Evolutionary conservation across 2,329 filamentous ascomycete genomes (phyloP), one percentile per base, ranked within the genome.

Genomic region (Exophiala phaeomuriformis): DNA sequence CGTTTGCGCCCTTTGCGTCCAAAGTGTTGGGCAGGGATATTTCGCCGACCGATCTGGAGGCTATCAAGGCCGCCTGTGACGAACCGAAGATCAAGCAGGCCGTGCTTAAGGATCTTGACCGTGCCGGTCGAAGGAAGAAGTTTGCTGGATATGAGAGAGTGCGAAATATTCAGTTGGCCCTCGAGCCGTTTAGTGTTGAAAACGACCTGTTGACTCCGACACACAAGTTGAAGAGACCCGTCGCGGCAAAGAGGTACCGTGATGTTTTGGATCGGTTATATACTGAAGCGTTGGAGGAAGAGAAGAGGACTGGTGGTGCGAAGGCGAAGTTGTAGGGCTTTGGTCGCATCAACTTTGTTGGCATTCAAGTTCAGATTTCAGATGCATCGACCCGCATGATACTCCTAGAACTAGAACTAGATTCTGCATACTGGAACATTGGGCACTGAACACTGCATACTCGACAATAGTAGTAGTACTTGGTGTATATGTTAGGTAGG

Each of bases 131-230:
- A 74, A 85, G 84, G 72, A 82, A 87, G 70, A 95, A 93, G 74
- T 90, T 98, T 70, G 93, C 95, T 67, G 88, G 84, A 62, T 97
- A 87, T 64, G 93, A 98, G 77, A 82, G 82, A 60, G 84, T 97
- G 44, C 81, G 79, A 68, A 86, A 84, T 62, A 78, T 85, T 52
- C 72, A 85, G 58, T 72, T 98, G 62, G 84, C 86, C 64, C 64
- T 96, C 9, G 93, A 98, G 55, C 93, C 93, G 1, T 97, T 98
- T 65, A 88, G 83, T 1, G 83, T 97, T 60, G 90, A 95, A 47
- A 98, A 98, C 67, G 87, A 95, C 71, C 77, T 96, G 47, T 73
- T 76, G 60, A 76, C 74, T 5, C 74, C 74, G 7, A 76, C 74
- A 68, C 70, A 88, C 57, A 88, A 88, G 69, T 72, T 88, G 64